phyloP scores from a whole-genome alignment of 139 green algal species.

The Micractinium sp. region DNA sequence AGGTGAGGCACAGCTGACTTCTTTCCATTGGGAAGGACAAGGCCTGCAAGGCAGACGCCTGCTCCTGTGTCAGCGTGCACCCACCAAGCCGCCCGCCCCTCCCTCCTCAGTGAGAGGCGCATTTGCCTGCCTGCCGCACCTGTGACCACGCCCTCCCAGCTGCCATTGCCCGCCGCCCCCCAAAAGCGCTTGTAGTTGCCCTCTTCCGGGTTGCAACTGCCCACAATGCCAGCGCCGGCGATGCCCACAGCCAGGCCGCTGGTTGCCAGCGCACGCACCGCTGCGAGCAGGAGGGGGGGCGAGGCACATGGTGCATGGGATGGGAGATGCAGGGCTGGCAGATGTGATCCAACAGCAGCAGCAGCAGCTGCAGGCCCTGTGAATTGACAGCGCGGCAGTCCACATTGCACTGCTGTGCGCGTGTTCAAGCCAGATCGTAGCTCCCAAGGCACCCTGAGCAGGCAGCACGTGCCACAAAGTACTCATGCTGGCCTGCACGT shows the following conservation, averaged over 20 bases:
- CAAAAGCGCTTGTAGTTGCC: slow-evolving; percentile 51
- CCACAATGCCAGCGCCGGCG: slow-evolving; percentile 46
- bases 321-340: not conserved
- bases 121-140: not conserved
- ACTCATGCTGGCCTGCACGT: no score
- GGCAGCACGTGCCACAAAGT: no score
- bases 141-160: slow-evolving; percentile 27
- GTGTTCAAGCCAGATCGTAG: no score
- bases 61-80: not conserved
- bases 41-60: not conserved
- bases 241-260: slow-evolving; percentile 44
- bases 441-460: no score
- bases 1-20: not conserved
- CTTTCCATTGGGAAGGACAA: no score
- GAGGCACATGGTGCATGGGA: not conserved
- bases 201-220: slow-evolving; percentile 59
- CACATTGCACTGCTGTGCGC: no score
- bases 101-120: not conserved
- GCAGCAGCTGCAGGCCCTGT: not conserved
- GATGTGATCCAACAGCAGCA: not conserved
- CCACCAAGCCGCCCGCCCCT: not conserved
- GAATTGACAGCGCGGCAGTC: not conserved
- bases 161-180: slow-evolving; percentile 28
- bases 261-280: slow-evolving; percentile 39
- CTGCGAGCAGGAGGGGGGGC: slow-evolving; percentile 8